Base-by-base conservation (phyloP, 371 early-diverging fungal species). In the Syncephalastrum monosporum region DNA sequence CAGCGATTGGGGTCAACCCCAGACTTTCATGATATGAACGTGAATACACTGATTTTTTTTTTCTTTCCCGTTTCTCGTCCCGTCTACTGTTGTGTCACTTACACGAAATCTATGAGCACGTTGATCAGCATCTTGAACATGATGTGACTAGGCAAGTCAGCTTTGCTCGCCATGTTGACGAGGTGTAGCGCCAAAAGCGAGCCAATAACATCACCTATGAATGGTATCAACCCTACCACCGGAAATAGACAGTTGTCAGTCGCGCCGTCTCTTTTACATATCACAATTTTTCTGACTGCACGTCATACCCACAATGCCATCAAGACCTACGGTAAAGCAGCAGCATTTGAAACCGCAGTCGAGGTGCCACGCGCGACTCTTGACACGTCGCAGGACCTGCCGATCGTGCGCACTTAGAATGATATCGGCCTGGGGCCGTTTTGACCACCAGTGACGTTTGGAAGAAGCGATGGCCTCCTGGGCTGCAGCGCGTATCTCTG, bases 241-340 rank as follows among this genome's bases (percentile, higher is more conserved):
- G 50, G 15, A 42, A 38, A 55, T 2, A 33, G 38, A 33, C 38
- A 33, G 46, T 21, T 45, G 3, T 24, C 29, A 42, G 16, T 12
- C 45, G n/a, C 16, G n/a, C 16, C 57, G 24, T 25, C 41, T 16
- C 25, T 42, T 7, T 12, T 10, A 27, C 4, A 12, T 7, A 2
- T 27, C 7, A 7, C 1, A 5, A 27, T 33, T 33, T 33, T 33
- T 33, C 38, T 2, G 21, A 21, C 3, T 50, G 43, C 25, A 42
- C n/a, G 23, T 41, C 51, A 64, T 68, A 75, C 82, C 82, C 23
- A 82, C 44, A 12, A 82, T 29, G 17, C 71, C 71, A 59, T 82
- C 82, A n/a, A 82, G 56, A 0, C 82, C 81, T 17, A 82, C 52
- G n/a, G 56, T 66, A 44, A 61, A 69, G 50, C 82, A 73, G 42